Evolutionary conservation across 192 early-diverging fungal species (phyloP), one percentile per base, ranked within the genome.

Genomic region (Phycomyces blakesleeanus): DNA sequence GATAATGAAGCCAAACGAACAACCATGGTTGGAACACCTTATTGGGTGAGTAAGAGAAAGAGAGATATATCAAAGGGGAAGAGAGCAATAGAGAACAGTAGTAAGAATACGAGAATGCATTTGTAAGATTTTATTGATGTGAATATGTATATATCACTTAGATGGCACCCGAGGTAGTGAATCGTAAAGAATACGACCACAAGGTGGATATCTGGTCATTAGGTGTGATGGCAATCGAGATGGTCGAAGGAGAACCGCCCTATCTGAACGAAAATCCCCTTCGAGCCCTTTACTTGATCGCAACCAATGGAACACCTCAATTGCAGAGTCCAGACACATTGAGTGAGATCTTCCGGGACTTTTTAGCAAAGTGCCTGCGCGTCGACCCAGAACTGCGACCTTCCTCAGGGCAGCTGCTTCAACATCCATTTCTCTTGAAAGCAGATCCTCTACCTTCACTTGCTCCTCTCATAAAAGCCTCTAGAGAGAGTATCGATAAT

Each of bases 81-180:
- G n/a, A n/a, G n/a, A n/a, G n/a, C n/a, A n/a, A n/a, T n/a, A n/a
- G n/a, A n/a, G n/a, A n/a, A n/a, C n/a, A n/a, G n/a, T n/a, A n/a
- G n/a, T n/a, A n/a, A n/a, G n/a, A n/a, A n/a, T n/a, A n/a, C n/a
- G n/a, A n/a, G n/a, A n/a, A n/a, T n/a, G n/a, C n/a, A n/a, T n/a
- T n/a, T n/a, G n/a, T n/a, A n/a, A n/a, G n/a, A n/a, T n/a, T n/a
- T n/a, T n/a, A n/a, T n/a, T n/a, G n/a, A n/a, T n/a, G n/a, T n/a
- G n/a, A n/a, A n/a, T n/a, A n/a, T n/a, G n/a, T n/a, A n/a, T n/a
- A n/a, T n/a, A n/a, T n/a, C n/a, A n/a, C n/a, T 22, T 37, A 71
- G 69, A 98, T 98, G 96, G 93, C 96, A 25, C 96, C 96, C 24
- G 96, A 98, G 76, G 93, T 98, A 3, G 93, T 98, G 21, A 92